Percentiles rank a stretch among this genome's conserved stretches.
phyloP scores from a whole-genome alignment of 2,329 filamentous ascomycete genomes.

The Ophiosphaerella korrae region DNA sequence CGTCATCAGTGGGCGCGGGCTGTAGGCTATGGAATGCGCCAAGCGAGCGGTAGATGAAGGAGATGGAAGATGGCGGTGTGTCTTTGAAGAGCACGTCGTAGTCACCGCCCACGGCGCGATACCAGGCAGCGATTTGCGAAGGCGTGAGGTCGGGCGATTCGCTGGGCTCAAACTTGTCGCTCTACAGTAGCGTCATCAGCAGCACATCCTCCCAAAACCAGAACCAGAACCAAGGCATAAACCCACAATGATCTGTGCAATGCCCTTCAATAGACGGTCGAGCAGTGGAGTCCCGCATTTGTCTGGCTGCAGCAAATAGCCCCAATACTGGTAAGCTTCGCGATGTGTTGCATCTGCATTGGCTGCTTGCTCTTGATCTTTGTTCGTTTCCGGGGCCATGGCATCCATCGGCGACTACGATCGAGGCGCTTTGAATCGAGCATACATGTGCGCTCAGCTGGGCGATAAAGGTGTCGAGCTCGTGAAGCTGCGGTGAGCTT shows the following conservation, averaged over 20 bases:
- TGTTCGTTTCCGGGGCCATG: conserved; percentile 38
- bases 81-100: conserved; percentile 72
- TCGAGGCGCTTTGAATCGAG: conserved; percentile 5
- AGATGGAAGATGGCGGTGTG: conserved; percentile 74
- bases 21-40: conserved; percentile 90
- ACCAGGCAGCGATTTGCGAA: conserved; percentile 56
- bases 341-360: conserved; percentile 36
- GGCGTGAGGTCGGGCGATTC: conserved; percentile 55
- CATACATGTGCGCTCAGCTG: conserved; percentile 20
- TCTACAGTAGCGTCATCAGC: conserved; percentile 35
- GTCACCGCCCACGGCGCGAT: conserved; percentile 54
- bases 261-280: conserved; percentile 52
- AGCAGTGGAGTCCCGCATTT: conserved; percentile 56
- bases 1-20: conserved; percentile 65
- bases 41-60: conserved; percentile 89
- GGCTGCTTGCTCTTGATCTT: conserved; percentile 22
- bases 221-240: background rate
- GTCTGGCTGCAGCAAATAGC: conserved; percentile 57
- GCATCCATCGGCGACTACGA: conserved; percentile 14
- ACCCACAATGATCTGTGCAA: conserved; percentile 55
- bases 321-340: conserved; percentile 58
- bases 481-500: conserved; percentile 24
- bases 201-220: conserved; percentile 14
- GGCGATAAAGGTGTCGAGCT: conserved; percentile 19
- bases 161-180: conserved; percentile 50